Percentiles rank a stretch among this genome's conserved stretches.
Evolutionary conservation across 257 asterid genomes (phyloP).

Genomic region (Orobanche coerulescens): DNA sequence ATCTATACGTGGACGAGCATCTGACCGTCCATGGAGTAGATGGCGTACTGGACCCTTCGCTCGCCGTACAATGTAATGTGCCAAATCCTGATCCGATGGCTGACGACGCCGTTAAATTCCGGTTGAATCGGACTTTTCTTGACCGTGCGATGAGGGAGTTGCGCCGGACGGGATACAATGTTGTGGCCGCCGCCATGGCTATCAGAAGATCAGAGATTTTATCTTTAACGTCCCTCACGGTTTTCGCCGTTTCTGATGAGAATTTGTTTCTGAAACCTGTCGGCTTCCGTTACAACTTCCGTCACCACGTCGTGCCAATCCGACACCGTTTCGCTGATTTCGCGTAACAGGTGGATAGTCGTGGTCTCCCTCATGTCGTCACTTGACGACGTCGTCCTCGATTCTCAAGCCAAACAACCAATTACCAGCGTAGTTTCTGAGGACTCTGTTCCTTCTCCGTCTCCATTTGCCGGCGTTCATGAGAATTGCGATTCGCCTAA

Average conservation of each 20-base stretch:
- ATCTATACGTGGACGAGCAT: conserved; percentile 50
- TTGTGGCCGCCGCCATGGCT: conserved; percentile 50
- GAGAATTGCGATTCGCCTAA: background rate
- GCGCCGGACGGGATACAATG: conserved; percentile 44
- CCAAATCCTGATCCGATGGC: conserved; percentile 20
- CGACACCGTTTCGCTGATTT: conserved; percentile 37
- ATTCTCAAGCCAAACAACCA: conserved; percentile 2
- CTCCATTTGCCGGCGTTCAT: conserved; percentile 14
- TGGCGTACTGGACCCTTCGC: conserved; percentile 45
- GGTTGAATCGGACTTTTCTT: conserved; percentile 33
- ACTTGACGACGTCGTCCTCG: conserved; percentile 36
- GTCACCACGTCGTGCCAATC: conserved; percentile 48
- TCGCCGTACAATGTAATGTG: conserved; percentile 37
- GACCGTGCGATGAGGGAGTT: conserved; percentile 50
- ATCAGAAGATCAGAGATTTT: conserved; percentile 37
- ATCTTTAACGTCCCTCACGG: conserved; percentile 35
- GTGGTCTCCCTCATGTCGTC: conserved; percentile 39
- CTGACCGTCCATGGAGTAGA: conserved; percentile 64
- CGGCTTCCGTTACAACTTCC: conserved; percentile 52
- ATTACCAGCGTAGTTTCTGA: no score
- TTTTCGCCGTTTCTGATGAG: conserved; percentile 58
- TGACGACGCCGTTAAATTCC: background rate
- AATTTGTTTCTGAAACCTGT: conserved; percentile 32
- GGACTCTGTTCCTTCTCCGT: conserved; percentile 18
- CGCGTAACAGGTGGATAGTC: conserved; percentile 47